Percentiles rank a stretch among this genome's conserved stretches.
Conservation (phyloP, 306 rosid species). For the Cicer pinnatifidum region DNA sequence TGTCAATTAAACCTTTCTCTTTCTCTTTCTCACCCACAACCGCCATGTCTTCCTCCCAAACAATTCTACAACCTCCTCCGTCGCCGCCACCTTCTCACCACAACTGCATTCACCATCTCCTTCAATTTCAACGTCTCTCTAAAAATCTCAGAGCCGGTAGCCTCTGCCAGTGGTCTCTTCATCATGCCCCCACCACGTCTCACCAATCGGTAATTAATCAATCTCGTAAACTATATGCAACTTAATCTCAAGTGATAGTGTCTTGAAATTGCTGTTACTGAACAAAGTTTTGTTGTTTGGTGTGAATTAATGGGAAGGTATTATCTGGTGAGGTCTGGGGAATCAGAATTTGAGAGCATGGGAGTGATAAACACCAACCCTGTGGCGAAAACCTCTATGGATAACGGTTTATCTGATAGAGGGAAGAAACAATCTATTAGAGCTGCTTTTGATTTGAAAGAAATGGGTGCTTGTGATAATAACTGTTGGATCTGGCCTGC, state of each 20-base stretch:
- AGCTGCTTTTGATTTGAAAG: constrained; percentile 79
- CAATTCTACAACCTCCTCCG: constrained; percentile 40
- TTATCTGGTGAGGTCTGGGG: constrained; percentile 90
- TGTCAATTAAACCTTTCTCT: constrained; percentile 4
- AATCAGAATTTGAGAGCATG: constrained; percentile 81
- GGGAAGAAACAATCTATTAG: constrained; percentile 74
- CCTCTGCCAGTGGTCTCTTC: constrained; percentile 60
- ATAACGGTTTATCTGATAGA: constrained; percentile 76
- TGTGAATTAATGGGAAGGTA: constrained; percentile 59
- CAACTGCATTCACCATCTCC: constrained; percentile 50
- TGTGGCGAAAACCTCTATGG: constrained; percentile 84
- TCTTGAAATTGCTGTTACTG: no score
- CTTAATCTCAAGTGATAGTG: no score
- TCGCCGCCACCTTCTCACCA: constrained; percentile 51
- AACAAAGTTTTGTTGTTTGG: constrained; percentile 9
- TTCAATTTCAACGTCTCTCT: constrained; percentile 46
- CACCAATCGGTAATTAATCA: constrained; percentile 46
- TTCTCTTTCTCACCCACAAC: constrained; percentile 22
- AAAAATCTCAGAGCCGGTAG: constrained; percentile 46
- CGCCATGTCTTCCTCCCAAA: constrained; percentile 32
- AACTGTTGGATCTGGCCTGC: constrained; percentile 98
- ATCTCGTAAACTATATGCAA: no score
- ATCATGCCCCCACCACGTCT: constrained; percentile 65
- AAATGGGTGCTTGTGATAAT: constrained; percentile 81
- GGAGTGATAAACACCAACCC: constrained; percentile 90